Evolutionary conservation across 139 green algal species (phyloP).

Genomic region (Microglena sp.): DNA sequence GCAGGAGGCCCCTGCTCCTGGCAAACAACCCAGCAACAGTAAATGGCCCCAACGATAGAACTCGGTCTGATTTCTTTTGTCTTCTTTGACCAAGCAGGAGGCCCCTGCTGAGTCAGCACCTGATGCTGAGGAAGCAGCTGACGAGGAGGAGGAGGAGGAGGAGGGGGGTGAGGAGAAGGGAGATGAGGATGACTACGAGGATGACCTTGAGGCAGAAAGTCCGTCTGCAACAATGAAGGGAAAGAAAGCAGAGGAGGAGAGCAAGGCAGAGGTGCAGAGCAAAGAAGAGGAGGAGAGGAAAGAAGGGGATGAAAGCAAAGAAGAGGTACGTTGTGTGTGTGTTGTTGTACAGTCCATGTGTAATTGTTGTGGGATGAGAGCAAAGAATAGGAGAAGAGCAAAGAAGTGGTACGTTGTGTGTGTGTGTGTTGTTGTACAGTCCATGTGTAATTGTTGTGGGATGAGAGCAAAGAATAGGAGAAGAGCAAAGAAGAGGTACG

Average conservation of each 20-base stretch:
- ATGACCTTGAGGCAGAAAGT: background rate
- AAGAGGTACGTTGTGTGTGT: background rate
- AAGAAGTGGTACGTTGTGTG: background rate
- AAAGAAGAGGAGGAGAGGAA: background rate
- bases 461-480: background rate
- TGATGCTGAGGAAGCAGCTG: slow-evolving; percentile 2
- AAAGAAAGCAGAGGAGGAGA: background rate
- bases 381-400: background rate
- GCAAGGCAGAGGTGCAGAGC: background rate
- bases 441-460: background rate
- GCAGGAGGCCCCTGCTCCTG: no score
- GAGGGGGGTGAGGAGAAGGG: background rate
- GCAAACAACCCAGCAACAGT: no score
- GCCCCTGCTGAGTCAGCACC: background rate
- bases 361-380: background rate
- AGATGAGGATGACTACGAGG: background rate
- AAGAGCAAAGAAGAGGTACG: background rate
- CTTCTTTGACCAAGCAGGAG: no score
- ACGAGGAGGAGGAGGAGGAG: background rate
- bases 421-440: background rate
- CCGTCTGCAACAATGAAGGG: background rate
- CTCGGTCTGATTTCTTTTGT: no score
- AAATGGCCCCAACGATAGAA: no score
- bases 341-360: background rate
- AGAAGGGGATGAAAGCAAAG: background rate